Percentiles rank a stretch among this genome's conserved stretches.
Evolutionary conservation across 768 basidiomycete genomes (phyloP).

Genomic region (Dacryopinax spathularia): DNA sequence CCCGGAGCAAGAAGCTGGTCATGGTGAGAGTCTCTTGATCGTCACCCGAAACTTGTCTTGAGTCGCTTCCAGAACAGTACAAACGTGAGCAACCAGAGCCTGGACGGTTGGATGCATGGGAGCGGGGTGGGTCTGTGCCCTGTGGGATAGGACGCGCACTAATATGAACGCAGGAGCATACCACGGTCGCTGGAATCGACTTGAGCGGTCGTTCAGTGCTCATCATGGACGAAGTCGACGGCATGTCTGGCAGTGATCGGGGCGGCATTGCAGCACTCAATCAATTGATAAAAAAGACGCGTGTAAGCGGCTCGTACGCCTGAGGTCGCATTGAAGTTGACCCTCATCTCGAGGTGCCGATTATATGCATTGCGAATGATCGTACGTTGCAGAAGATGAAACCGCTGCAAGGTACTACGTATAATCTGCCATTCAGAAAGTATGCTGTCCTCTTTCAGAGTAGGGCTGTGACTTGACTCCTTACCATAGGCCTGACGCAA

Average conservation of each 20-base stretch:
- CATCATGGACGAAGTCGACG: slow-evolving; percentile 99
- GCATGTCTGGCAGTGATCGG: slow-evolving; percentile 95
- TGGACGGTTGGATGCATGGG: slow-evolving; percentile 73
- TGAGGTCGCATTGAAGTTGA: not conserved
- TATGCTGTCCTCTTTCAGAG: slow-evolving; percentile 23
- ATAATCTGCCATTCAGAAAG: slow-evolving; percentile 63
- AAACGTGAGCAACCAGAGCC: slow-evolving; percentile 75
- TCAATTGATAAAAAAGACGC: slow-evolving; percentile 81
- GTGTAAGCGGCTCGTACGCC: slow-evolving; percentile 31
- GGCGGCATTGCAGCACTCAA: slow-evolving; percentile 93
- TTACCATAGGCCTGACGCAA: slow-evolving; percentile 52
- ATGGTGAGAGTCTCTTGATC: slow-evolving; percentile 42
- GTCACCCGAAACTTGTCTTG: not conserved
- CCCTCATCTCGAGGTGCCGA: slow-evolving; percentile 59
- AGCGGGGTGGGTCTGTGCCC: slow-evolving; percentile 28
- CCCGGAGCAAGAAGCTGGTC: slow-evolving; percentile 89
- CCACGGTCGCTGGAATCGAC: slow-evolving; percentile 52
- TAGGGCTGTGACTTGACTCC: slow-evolving; percentile 10
- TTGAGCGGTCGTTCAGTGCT: slow-evolving; percentile 73
- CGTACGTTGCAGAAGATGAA: slow-evolving; percentile 76
- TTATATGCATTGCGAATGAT: slow-evolving; percentile 97
- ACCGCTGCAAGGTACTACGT: slow-evolving; percentile 61
- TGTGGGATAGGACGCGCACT: slow-evolving; percentile 1
- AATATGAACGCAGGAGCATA: slow-evolving; percentile 26
- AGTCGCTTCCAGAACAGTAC: slow-evolving; percentile 49